These are phyloP conservation scores for Phaeoacremonium minimum DNA, from an alignment of 2,329 filamentous ascomycete genomes.

Conservation along the genomic window DNA sequence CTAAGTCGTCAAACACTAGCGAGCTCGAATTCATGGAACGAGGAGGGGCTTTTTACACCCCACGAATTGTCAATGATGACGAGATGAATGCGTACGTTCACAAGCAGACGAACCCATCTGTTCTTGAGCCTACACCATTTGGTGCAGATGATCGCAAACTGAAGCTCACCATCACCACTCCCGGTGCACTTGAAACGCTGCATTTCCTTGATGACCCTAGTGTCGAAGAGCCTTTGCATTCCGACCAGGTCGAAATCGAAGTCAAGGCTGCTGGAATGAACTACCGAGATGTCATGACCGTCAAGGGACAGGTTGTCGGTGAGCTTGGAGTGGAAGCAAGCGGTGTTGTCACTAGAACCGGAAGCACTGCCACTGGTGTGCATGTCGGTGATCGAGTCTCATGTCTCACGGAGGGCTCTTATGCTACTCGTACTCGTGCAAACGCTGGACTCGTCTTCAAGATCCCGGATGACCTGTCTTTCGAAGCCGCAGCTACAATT, in stretches of 20 bases:
- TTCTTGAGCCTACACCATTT: constrained; percentile 34
- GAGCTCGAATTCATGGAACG: constrained; percentile 40
- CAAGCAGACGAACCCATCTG: constrained; percentile 31
- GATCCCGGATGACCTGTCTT: constrained; percentile 30
- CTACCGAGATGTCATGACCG: constrained; percentile 11
- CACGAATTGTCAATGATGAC: constrained; percentile 31
- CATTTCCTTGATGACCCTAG: constrained; percentile 32
- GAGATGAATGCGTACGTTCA: constrained; percentile 38
- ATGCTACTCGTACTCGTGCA: constrained; percentile 26
- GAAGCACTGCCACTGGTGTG: constrained; percentile 16
- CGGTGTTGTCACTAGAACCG: constrained; percentile 23
- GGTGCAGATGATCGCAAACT: constrained; percentile 24
- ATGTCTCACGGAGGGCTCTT: constrained; percentile 26
- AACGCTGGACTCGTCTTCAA: constrained; percentile 25
- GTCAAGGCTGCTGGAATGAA: constrained; percentile 8
- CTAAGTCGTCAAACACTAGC: constrained; percentile 20
- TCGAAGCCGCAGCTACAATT: constrained; percentile 31
- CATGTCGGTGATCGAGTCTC: constrained; percentile 29
- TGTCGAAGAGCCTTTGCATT: constrained; percentile 17
- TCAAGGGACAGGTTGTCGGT: constrained; percentile 20
- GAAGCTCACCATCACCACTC: constrained; percentile 31
- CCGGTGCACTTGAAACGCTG: constrained; percentile 31
- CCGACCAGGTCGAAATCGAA: constrained; percentile 9
- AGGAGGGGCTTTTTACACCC: constrained; percentile 30
- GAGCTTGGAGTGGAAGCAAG: constrained; percentile 34